A percentile compares a stretch with the other conserved stretches of the same genome.
phyloP scores from a whole-genome alignment of 805 yeast genomes.

The Schwanniomyces polymorphus region DNA sequence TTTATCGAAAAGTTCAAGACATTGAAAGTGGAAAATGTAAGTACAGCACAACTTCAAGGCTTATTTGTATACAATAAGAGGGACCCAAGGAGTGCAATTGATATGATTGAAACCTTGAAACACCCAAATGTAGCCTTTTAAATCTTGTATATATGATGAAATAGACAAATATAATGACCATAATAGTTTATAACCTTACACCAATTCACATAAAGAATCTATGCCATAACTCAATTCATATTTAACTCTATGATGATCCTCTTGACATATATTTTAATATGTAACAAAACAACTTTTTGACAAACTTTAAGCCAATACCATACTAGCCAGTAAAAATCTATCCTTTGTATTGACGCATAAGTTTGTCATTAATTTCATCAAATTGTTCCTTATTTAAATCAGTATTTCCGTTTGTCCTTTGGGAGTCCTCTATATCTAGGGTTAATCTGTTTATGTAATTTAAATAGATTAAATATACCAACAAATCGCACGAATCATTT shows the following conservation, averaged over 20 bases:
- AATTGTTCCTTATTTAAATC: constrained; percentile 39
- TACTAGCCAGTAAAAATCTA: constrained; percentile 2
- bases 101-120: constrained; percentile 53
- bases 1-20: constrained; percentile 48
- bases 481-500: constrained; percentile 41
- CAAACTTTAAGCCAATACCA: too few relatives aligned
- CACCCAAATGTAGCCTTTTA: constrained; percentile 24
- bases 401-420: constrained; percentile 38
- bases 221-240: neutral
- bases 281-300: neutral
- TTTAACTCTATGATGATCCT: neutral
- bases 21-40: constrained; percentile 51
- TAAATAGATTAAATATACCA: constrained; percentile 48
- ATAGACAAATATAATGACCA: neutral
- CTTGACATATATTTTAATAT: too few relatives aligned
- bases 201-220: neutral
- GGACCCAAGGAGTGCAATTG: constrained; percentile 73
- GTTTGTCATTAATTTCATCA: constrained; percentile 29
- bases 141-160: constrained; percentile 2
- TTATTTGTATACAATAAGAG: constrained; percentile 89
- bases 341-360: constrained; percentile 39
- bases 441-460: constrained; percentile 45
- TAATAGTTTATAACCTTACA: neutral
- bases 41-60: constrained; percentile 96
- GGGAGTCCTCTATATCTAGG: constrained; percentile 35